Evolutionary conservation across 208 protist species (phyloP).

Genomic region (Leishmania gerbilli): DNA sequence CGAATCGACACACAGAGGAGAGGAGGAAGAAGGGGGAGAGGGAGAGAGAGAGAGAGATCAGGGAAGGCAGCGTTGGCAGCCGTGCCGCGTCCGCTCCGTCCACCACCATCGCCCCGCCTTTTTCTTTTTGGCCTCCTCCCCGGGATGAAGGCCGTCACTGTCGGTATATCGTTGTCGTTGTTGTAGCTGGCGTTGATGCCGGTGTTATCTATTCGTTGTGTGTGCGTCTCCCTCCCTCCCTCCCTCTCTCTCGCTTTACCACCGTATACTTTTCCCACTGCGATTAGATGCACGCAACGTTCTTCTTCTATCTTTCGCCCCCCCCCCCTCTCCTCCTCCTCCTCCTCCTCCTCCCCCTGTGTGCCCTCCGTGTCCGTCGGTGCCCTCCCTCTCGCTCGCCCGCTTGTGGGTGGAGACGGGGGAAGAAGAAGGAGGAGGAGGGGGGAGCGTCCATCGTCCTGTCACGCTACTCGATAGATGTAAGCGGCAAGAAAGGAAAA

Average conservation of each 20-base stretch:
- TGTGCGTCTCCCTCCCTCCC: neutral
- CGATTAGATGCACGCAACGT: neutral
- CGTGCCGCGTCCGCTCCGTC: neutral
- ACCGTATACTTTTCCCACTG: neutral
- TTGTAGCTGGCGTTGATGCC: neutral
- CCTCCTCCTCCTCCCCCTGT: neutral
- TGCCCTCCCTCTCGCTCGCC: neutral
- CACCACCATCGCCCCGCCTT: neutral
- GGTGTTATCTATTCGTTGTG: neutral
- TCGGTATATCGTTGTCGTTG: neutral
- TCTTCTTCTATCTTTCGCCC: slow-evolving; percentile 1
- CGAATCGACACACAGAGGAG: neutral
- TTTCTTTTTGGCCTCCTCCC: too few species aligned
- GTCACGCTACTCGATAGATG: neutral
- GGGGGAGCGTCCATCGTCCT: neutral
- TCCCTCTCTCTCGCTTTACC: neutral
- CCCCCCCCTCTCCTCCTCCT: neutral
- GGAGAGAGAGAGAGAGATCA: neutral
- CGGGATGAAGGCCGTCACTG: neutral
- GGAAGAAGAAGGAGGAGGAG: too few species aligned
- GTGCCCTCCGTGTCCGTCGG: neutral
- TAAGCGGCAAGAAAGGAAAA: neutral
- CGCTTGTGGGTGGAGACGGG: too few species aligned
- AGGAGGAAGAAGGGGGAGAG: neutral
- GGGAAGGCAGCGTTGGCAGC: neutral